phyloP scores from a whole-genome alignment of 495 filamentous ascomycete genomes.

The Rostrohypoxylon terebratum region DNA sequence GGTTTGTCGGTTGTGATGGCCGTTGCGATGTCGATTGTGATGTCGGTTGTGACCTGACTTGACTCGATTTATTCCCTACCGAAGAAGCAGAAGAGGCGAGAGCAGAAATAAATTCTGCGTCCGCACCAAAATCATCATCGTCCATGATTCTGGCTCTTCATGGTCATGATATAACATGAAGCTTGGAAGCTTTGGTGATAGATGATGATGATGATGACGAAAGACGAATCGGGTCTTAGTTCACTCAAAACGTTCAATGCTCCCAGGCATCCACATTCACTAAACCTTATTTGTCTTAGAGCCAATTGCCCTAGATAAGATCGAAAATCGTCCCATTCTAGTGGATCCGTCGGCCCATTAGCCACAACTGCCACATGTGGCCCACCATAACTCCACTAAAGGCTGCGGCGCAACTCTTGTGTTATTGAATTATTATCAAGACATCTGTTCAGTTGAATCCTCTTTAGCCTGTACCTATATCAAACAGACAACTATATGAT shows the following conservation, averaged over 20 bases:
- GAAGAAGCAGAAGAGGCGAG: constrained; percentile 59
- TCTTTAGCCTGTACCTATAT: constrained; percentile 31
- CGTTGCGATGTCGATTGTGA: constrained; percentile 42
- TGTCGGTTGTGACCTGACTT: constrained; percentile 40
- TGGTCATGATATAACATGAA: neutral
- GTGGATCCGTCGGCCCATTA: neutral
- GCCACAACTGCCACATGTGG: neutral
- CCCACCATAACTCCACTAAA: neutral
- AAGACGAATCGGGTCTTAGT: neutral
- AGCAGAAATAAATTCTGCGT: constrained; percentile 67
- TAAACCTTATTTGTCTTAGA: constrained; percentile 30
- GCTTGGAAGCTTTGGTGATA: neutral
- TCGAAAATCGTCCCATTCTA: neutral
- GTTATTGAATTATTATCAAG: constrained; percentile 39
- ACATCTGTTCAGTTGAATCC: constrained; percentile 33
- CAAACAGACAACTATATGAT: constrained; percentile 5
- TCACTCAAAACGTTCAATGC: neutral
- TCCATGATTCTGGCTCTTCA: constrained; percentile 50
- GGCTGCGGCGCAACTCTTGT: neutral
- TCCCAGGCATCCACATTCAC: constrained; percentile 1
- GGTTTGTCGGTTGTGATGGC: constrained; percentile 47
- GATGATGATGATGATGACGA: neutral
- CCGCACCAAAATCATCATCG: constrained; percentile 71
- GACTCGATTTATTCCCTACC: constrained; percentile 20
- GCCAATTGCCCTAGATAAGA: neutral